A percentile compares a stretch with the other conserved stretches of the same genome.
Evolutionary conservation across 345 rosid species (phyloP).

Genomic region (Zanthoxylum bungeanum): DNA sequence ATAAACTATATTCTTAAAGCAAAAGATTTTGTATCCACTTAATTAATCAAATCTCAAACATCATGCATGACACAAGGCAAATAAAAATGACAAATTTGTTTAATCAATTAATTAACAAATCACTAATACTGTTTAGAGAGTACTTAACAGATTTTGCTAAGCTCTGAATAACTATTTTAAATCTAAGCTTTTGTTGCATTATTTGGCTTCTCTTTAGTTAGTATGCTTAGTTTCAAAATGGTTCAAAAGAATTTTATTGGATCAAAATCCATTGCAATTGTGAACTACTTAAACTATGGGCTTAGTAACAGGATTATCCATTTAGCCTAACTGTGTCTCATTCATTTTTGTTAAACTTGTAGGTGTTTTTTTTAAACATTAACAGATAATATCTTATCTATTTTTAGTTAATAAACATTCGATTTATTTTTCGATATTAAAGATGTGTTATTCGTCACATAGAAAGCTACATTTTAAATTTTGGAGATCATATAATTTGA

Average conservation of each 20-base stretch:
- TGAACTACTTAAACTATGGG: neutral
- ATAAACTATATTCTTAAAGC: constrained; percentile 23
- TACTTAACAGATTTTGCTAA: neutral
- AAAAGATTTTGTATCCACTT: constrained; percentile 6
- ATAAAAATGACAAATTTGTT: neutral
- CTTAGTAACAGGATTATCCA: neutral
- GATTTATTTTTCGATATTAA: neutral
- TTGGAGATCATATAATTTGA: no score
- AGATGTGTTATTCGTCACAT: neutral
- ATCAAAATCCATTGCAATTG: neutral
- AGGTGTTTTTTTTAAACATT: no score
- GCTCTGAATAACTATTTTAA: neutral
- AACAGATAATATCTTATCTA: no score
- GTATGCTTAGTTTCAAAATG: neutral
- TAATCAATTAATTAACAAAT: neutral
- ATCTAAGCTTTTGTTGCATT: neutral
- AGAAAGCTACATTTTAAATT: no score
- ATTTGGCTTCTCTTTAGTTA: neutral
- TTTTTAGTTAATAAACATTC: neutral
- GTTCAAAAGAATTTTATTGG: neutral
- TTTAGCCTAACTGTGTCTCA: neutral
- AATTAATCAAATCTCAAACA: neutral
- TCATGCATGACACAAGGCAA: neutral
- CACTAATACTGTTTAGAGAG: neutral
- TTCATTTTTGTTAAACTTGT: neutral